phyloP scores from a whole-genome alignment of 441 rosid species.

The Lepidium campestre region DNA sequence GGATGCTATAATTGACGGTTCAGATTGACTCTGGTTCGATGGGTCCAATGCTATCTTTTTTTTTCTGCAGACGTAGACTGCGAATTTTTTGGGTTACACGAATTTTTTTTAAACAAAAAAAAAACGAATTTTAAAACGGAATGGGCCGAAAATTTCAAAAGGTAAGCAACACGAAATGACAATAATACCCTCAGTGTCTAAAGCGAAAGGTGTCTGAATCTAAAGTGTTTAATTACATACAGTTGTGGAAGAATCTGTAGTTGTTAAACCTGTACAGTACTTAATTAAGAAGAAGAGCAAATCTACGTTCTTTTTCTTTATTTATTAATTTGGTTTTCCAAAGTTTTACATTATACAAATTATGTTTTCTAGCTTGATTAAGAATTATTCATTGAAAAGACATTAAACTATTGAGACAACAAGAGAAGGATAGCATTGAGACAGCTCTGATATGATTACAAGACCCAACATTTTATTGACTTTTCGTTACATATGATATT shows the following conservation, averaged over 20 bases:
- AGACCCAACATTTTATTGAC: background rate
- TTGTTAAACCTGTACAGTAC: background rate
- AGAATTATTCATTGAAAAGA: too few species aligned
- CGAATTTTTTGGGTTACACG: constrained; percentile 26
- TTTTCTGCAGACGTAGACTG: background rate
- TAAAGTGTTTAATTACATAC: background rate
- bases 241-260: background rate
- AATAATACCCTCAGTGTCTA: background rate
- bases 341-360: too few species aligned
- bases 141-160: constrained; percentile 23
- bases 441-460: background rate
- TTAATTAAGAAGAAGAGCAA: too few species aligned
- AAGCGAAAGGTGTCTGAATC: background rate
- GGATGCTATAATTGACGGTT: constrained; percentile 37
- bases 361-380: too few species aligned
- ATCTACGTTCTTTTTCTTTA: too few species aligned
- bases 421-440: background rate
- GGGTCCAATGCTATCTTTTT: constrained; percentile 21
- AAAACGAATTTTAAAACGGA: constrained; percentile 22
- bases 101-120: background rate
- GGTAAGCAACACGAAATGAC: constrained; percentile 12
- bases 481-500: background rate
- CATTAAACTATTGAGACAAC: background rate
- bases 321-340: too few species aligned
- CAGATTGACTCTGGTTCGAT: constrained; percentile 31